Evolutionary conservation across 805 yeast species (phyloP).

Genomic region (Teunomyces aglyptinius): DNA sequence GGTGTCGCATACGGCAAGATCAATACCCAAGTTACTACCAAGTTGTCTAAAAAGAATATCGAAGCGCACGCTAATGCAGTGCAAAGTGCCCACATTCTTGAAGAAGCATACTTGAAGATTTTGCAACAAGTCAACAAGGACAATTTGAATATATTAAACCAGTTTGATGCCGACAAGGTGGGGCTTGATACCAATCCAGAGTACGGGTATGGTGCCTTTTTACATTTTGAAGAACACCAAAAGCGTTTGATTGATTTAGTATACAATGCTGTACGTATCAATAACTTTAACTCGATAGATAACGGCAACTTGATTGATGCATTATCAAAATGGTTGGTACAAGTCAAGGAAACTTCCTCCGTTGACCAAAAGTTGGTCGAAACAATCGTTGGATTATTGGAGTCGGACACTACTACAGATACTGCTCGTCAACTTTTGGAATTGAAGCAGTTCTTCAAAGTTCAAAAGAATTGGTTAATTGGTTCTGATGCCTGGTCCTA

Average conservation of each 20-base stretch:
- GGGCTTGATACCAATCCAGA: slow-evolving; percentile 65
- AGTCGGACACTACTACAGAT: slow-evolving; percentile 36
- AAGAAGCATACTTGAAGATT: slow-evolving; percentile 74
- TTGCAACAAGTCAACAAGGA: slow-evolving; percentile 63
- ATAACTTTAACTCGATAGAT: slow-evolving; percentile 41
- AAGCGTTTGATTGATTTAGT: slow-evolving; percentile 45
- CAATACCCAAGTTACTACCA: slow-evolving; percentile 27
- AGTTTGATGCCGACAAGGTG: slow-evolving; percentile 44
- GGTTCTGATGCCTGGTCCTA: slow-evolving; percentile 97
- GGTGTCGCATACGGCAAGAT: slow-evolving; percentile 58
- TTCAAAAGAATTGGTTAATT: slow-evolving; percentile 71
- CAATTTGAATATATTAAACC: slow-evolving; percentile 60
- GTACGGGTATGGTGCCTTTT: slow-evolving; percentile 77
- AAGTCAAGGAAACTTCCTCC: slow-evolving; percentile 37
- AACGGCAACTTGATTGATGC: slow-evolving; percentile 51
- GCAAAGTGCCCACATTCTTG: slow-evolving; percentile 52
- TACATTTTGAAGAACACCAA: slow-evolving; percentile 55
- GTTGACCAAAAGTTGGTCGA: slow-evolving; percentile 23
- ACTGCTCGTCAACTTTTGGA: slow-evolving; percentile 47
- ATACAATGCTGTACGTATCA: slow-evolving; percentile 44
- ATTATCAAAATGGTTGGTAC: slow-evolving; percentile 70
- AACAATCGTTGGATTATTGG: slow-evolving; percentile 37
- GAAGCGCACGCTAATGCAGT: slow-evolving; percentile 34
- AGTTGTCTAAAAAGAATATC: slow-evolving; percentile 21
- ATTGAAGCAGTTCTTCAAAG: slow-evolving; percentile 43